These are phyloP conservation scores for Fusarium dlaminii DNA, from an alignment of 2,329 filamentous ascomycete genomes.

Conservation along the genomic window DNA sequence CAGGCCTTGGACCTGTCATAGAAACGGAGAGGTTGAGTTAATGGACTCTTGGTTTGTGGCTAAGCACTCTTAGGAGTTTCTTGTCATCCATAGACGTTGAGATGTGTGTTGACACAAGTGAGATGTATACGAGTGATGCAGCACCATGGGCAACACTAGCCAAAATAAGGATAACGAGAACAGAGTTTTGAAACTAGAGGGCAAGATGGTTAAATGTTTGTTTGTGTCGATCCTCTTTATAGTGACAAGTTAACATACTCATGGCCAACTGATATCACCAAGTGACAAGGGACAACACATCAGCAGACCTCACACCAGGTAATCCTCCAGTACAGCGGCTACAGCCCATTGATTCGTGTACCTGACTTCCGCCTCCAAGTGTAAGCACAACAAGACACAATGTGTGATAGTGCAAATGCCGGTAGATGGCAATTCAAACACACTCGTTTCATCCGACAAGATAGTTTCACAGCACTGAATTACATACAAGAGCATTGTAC, in stretches of 20 bases:
- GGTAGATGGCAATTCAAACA: not conserved
- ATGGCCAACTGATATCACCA: not conserved
- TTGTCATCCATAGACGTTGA: not conserved
- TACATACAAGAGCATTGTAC: constrained; percentile 1
- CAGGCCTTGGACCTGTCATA: constrained; percentile 12
- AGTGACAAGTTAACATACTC: not conserved
- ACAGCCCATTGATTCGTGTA: not conserved
- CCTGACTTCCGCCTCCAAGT: not conserved
- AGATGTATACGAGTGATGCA: constrained; percentile 13
- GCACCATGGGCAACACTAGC: constrained; percentile 13
- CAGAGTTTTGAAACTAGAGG: not conserved
- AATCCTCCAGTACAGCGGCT: not conserved
- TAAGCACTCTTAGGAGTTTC: constrained; percentile 22
- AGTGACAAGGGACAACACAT: not conserved
- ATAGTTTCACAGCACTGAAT: not conserved
- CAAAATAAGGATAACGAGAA: not conserved
- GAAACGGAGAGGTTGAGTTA: not conserved
- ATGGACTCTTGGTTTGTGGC: constrained; percentile 11
- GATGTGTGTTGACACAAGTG: constrained; percentile 3
- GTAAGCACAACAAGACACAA: not conserved
- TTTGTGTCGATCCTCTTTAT: not conserved
- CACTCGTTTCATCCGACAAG: not conserved
- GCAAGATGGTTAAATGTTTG: not conserved
- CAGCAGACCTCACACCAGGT: not conserved
- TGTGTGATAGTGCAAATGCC: not conserved